phyloP scores from a whole-genome alignment of 2,329 filamentous ascomycete genomes.

The Hirsutella minnesotensis region DNA sequence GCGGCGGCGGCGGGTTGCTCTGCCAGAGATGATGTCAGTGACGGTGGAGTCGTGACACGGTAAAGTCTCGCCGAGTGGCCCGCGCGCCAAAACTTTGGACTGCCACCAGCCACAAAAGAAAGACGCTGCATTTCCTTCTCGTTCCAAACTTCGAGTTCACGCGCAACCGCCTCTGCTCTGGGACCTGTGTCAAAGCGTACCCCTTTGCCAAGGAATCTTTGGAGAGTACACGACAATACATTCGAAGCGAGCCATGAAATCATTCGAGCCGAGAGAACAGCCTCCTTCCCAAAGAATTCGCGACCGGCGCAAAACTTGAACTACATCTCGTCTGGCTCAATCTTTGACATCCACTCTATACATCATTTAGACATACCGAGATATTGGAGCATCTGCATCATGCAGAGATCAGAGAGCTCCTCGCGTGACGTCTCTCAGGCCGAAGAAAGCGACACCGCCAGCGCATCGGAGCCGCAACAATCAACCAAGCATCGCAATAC shows the following conservation, averaged over 20 bases:
- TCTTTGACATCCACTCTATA: background rate
- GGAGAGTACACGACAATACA: no score
- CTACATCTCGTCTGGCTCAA: background rate
- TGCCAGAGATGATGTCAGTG: background rate
- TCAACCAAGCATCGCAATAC: conserved; percentile 3
- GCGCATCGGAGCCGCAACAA: background rate
- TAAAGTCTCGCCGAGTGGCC: no score
- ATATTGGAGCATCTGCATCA: background rate
- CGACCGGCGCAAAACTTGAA: background rate
- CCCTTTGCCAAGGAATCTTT: no score
- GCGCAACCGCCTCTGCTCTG: no score
- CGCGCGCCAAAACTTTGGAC: background rate
- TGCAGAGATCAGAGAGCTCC: background rate
- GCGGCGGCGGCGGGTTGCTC: background rate
- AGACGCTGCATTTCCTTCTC: no score
- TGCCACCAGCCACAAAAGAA: no score
- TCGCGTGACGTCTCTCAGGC: background rate
- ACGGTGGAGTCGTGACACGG: background rate
- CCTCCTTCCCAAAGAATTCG: background rate
- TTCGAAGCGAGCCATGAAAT: background rate
- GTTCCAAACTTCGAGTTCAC: no score
- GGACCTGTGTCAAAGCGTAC: no score
- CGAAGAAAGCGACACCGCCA: background rate
- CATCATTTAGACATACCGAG: no score
- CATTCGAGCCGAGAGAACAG: background rate